These are phyloP conservation scores for Eimeria tenella DNA, from an alignment of 169 alveolate species.

Conservation along the genomic window DNA sequence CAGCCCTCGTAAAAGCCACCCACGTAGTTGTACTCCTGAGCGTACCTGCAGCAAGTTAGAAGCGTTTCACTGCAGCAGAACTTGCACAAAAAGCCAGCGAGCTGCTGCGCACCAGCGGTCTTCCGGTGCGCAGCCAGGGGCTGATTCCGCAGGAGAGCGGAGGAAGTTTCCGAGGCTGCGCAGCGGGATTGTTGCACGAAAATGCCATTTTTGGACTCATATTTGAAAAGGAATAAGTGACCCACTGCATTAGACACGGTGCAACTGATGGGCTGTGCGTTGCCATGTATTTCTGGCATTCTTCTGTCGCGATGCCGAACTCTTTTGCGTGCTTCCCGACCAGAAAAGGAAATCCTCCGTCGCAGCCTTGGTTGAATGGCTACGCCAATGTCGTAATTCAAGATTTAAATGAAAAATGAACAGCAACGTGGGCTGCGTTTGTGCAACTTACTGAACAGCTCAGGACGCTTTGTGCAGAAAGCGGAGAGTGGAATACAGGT, in stretches of 20 bases:
- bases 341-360: constrained; percentile 93
- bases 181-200: not conserved
- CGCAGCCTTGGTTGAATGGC: constrained; percentile 93
- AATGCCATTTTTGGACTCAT: not conserved
- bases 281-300: constrained; percentile 48
- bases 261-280: constrained; percentile 52
- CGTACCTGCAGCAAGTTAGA: constrained; percentile 75
- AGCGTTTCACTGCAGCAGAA: not conserved
- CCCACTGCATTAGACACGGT: constrained; percentile 74
- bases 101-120: constrained; percentile 45
- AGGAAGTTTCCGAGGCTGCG: constrained; percentile 27
- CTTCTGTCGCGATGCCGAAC: constrained; percentile 86
- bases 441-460: constrained; percentile 80
- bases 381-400: constrained; percentile 5
- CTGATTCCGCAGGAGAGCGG: constrained; percentile 34
- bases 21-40: constrained; percentile 84
- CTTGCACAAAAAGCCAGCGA: not conserved
- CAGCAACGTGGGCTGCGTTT: not conserved
- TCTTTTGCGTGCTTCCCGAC: constrained; percentile 92
- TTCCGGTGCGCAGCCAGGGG: constrained; percentile 58
- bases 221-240: not conserved
- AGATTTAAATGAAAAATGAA: not conserved
- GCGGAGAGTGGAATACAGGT: constrained; percentile 62
- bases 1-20: constrained; percentile 86
- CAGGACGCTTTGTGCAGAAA: constrained; percentile 84